These are phyloP conservation scores for Bacidia rubella DNA, from an alignment of 495 filamentous ascomycete species.

Conservation along the genomic window DNA sequence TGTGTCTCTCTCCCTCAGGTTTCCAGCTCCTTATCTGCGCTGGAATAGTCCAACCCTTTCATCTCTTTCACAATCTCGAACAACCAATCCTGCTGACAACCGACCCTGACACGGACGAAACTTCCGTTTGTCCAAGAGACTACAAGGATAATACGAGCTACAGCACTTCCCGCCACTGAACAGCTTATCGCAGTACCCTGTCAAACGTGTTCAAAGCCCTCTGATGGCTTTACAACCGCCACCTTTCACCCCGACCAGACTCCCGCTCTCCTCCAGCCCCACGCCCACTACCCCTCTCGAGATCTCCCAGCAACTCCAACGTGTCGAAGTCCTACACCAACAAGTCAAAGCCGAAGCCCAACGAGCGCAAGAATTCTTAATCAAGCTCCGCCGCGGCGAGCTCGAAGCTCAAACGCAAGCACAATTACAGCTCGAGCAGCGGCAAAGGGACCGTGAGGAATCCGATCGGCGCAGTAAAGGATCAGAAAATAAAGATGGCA, in stretches of 20 bases:
- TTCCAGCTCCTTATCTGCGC: not conserved
- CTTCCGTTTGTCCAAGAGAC: too few species aligned
- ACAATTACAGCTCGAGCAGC: constrained; percentile 5
- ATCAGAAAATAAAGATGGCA: constrained; percentile 2
- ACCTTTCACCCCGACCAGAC: not conserved
- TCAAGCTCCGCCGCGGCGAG: constrained; percentile 14
- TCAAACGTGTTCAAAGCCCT: not conserved
- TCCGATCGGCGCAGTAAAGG: not conserved
- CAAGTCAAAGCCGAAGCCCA: constrained; percentile 16
- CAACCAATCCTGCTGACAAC: too few species aligned
- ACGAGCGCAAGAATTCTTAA: constrained; percentile 17
- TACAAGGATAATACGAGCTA: too few species aligned
- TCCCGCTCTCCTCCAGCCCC: not conserved
- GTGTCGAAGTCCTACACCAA: constrained; percentile 18
- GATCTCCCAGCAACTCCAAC: constrained; percentile 16
- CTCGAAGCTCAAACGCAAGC: constrained; percentile 10
- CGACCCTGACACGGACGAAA: too few species aligned
- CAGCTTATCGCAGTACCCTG: too few species aligned
- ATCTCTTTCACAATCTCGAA: too few species aligned
- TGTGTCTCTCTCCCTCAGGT: not conserved
- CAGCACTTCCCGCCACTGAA: too few species aligned
- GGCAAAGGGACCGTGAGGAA: constrained; percentile 3
- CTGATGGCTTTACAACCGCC: not conserved
- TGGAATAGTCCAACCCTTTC: not conserved
- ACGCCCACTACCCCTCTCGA: constrained; percentile 9